phyloP scores from a whole-genome alignment of 208 protist genomes.

The Crithidia bombi region DNA sequence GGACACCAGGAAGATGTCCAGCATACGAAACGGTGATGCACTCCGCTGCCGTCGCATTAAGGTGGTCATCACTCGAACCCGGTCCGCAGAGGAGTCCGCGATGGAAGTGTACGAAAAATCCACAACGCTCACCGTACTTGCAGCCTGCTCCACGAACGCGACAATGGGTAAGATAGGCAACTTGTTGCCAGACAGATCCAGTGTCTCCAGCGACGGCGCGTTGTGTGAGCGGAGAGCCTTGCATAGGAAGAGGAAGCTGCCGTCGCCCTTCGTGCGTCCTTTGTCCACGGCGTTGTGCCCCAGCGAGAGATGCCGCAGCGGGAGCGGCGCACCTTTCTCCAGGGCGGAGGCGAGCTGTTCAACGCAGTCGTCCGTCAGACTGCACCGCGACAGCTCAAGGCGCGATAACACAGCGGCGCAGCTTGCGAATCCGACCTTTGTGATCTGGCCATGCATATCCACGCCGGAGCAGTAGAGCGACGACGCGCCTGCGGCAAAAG shows the following conservation, averaged over 20 bases:
- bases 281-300: conserved; percentile 50
- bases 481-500: conserved; percentile 18
- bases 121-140: conserved; percentile 41
- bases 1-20: conserved; percentile 28
- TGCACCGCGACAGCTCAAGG: conserved; percentile 48
- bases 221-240: conserved; percentile 57
- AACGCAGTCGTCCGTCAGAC: conserved; percentile 44
- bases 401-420: conserved; percentile 33
- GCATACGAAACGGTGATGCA: conserved; percentile 9
- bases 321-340: conserved; percentile 42
- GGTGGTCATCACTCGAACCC: conserved; percentile 47
- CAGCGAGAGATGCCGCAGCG: conserved; percentile 52
- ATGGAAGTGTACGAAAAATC: conserved; percentile 55
- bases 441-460: conserved; percentile 35
- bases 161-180: conserved; percentile 56
- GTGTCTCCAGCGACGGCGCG: conserved; percentile 50
- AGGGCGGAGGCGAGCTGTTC: conserved; percentile 49
- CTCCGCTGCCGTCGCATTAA: conserved; percentile 55
- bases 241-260: conserved; percentile 63
- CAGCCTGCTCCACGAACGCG: conserved; percentile 66
- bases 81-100: conserved; percentile 40
- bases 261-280: conserved; percentile 28
- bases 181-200: conserved; percentile 61
- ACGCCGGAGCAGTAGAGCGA: conserved; percentile 30
- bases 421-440: conserved; percentile 26